Evolutionary conservation across 176 grass and related monocot genomes (phyloP), one percentile per base, ranked within the genome.

Genomic region (Tuctoria greenei): DNA sequence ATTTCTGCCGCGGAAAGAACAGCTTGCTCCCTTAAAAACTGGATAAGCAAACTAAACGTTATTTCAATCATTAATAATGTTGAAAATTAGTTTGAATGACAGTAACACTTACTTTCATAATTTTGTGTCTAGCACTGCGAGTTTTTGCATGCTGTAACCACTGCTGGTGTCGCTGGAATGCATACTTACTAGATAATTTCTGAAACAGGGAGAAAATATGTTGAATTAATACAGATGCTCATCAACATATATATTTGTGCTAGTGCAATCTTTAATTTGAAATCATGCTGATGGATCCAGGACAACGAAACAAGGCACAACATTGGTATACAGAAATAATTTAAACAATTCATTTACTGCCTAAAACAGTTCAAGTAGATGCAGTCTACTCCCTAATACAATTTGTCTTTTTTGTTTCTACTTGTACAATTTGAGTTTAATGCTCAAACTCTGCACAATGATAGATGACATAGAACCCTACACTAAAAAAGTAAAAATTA

Each of bases 71-170:
- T 61, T 54, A 27, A 78, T 38, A 88, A 69, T 66, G 34, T 24
- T 74, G 35, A 21, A 60, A 64, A 82, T 54, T 59, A 26, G 35
- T 40, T 80, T 59, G 23, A 37, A 68, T 70, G 54, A 34, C 34
- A 61, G 69, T 40, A 46, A 55, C 67, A 81, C 83, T 28, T 91
- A 98, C 95, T 88, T 95, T 98, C 86, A 90, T 82, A 61, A 98
- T 94, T 85, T 98, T 98, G 91, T 98, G 91, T 56, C 89, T 89
- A 75, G 95, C 91, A 83, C 95, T 92, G 52, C 86, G 91, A 26
- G 95, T 98, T 83, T 94, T 98, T 72, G 91, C 95, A 67, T 94
- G 87, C 25, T 90, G 86, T 21, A 94, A 79, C 95, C 95, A 98
- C 82, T 94, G 84, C 69, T 88, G 81, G 75, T 98, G 95, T 72